Evolutionary conservation across 225 moss, liverwort and hornwort species (phyloP), one percentile per base, ranked within the genome.

Genomic region (Thuidium tamariscinum): DNA sequence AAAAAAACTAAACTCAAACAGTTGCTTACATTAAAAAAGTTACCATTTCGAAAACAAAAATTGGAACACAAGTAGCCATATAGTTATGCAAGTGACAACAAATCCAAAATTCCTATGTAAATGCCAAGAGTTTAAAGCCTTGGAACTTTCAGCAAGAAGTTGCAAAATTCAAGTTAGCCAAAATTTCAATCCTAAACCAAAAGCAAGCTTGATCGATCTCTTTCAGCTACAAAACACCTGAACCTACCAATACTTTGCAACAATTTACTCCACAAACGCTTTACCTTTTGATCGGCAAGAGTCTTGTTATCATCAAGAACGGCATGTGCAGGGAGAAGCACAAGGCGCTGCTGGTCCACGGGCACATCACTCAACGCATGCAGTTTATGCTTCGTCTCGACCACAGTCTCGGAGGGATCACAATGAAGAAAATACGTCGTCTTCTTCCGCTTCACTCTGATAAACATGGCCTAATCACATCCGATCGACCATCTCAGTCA

Each of bases 401-500:
- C 88, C 68, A 95, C 92, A 27, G 95, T 95, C 89, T 98, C 98
- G 10, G 95, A 96, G 20, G 98, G 98, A 70, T 98, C 98, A 81
- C 98, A 98, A 59, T 98, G 96, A 61, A 98, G 91, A 80, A 98
- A 98, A 61, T 96, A 98, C 26, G 98, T 98, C 23, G 95, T 95
- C 90, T 95, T 98, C 74, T 94, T 94, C 88, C 96, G 93, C 93
- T 98, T 98, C 86, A 98, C 96, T 94, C 97, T 91, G 54, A 98
- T 95, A 76, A 95, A 98, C 97, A 97, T 97, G 82, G 97, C 96
- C 97, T 97, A 85, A 55, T 82, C 87, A 89, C 89, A 87, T 65
- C 87, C 86, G 70, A 80, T 81, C 80, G 62, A 88, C 63, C 86
- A 80, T 32, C 69, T 84, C 84, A 84, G 84, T 62, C 29, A 37